Percentiles rank a stretch among this genome's conserved stretches.
phyloP scores from a whole-genome alignment of 345 rosid species.

The Heritiera littoralis region DNA sequence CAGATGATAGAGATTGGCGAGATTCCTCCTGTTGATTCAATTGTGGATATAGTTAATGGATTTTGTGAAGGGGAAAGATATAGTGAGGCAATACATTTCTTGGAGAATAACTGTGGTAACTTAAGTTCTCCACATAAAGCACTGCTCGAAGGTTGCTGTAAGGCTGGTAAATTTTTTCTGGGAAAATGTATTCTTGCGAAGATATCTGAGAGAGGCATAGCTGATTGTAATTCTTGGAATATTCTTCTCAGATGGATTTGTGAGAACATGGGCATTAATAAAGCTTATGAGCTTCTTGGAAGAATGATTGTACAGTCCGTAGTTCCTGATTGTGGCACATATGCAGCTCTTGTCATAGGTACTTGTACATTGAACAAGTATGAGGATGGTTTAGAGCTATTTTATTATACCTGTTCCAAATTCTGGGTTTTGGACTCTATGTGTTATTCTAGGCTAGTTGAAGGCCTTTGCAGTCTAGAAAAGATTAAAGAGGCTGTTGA shows the following conservation, averaged over 20 bases:
- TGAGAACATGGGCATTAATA: slow-evolving; percentile 34
- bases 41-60: slow-evolving; percentile 42
- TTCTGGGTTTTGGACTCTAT: slow-evolving; percentile 41
- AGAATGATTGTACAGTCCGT: slow-evolving; percentile 44
- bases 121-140: slow-evolving; percentile 45
- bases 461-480: slow-evolving; percentile 40
- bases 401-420: slow-evolving; percentile 26
- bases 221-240: slow-evolving; percentile 55
- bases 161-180: slow-evolving; percentile 35
- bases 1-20: slow-evolving; percentile 40
- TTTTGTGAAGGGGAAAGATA: slow-evolving; percentile 40
- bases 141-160: slow-evolving; percentile 48
- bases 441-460: slow-evolving; percentile 49
- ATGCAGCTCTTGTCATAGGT: slow-evolving; percentile 51
- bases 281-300: slow-evolving; percentile 46
- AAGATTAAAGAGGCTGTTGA: slow-evolving; percentile 41
- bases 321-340: slow-evolving; percentile 43
- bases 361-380: slow-evolving; percentile 36
- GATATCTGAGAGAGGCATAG: slow-evolving; percentile 39
- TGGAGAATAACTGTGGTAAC: slow-evolving; percentile 41
- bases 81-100: slow-evolving; percentile 36
- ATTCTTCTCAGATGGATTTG: slow-evolving; percentile 51
- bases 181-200: slow-evolving; percentile 42
- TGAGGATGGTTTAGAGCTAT: slow-evolving; percentile 39
- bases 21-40: slow-evolving; percentile 25